Conservation (phyloP, 371 early-diverging fungal genomes). For the Zychaea mexicana region DNA sequence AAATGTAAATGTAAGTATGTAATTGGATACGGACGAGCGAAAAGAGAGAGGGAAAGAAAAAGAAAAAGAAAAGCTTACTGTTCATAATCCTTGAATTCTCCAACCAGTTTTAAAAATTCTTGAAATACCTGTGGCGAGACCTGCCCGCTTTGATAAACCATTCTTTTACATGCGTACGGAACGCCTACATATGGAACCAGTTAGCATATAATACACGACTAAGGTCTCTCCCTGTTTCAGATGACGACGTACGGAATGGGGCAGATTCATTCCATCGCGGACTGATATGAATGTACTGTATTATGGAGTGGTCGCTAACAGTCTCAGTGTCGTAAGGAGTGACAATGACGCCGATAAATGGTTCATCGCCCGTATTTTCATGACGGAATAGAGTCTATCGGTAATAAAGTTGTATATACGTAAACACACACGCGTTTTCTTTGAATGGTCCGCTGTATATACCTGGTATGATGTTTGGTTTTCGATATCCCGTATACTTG, state of each 20-base stretch:
- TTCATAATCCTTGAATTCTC: constrained; percentile 24
- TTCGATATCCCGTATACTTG: constrained; percentile 82
- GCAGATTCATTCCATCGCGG: constrained; percentile 43
- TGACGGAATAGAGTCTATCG: constrained; percentile 62
- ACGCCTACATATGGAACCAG: constrained; percentile 10
- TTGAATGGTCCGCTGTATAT: constrained; percentile 12
- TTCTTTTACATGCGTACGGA: constrained; percentile 21
- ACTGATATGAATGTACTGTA: constrained; percentile 61
- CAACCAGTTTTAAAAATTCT: constrained; percentile 15
- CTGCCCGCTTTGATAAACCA: constrained; percentile 11
- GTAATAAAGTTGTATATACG: too few relatives aligned
- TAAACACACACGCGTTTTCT: constrained; percentile 2
- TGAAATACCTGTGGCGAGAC: constrained; percentile 14
- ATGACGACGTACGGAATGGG: constrained; percentile 51
- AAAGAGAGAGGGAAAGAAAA: too few relatives aligned
- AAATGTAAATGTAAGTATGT: background rate
- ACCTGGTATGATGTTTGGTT: constrained; percentile 83
- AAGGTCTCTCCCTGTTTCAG: too few relatives aligned
- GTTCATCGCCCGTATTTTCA: constrained; percentile 67
- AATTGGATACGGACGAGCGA: too few relatives aligned
- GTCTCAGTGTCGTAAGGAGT: constrained; percentile 68
- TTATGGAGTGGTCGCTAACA: constrained; percentile 53
- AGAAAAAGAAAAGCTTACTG: too few relatives aligned
- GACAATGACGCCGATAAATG: constrained; percentile 85
- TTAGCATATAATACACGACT: background rate